Base-by-base conservation (phyloP, 2,329 filamentous ascomycete species). In the Drechslerella dactyloides region DNA sequence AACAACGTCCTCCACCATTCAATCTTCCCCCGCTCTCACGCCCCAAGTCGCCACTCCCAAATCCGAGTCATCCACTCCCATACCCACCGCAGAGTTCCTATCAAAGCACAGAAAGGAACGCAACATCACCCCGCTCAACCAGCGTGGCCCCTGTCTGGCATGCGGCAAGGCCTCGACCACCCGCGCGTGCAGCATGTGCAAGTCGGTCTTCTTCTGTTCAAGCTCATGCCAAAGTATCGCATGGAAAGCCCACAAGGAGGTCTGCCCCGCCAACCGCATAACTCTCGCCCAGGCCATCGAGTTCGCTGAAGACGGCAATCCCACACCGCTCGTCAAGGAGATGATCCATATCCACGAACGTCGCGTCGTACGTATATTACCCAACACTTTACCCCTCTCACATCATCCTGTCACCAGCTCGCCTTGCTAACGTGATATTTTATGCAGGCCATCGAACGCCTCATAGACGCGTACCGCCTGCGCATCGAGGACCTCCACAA, bases 161-260 rank as follows among this genome's bases (percentile, higher is more conserved):
- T 70, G 66, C n/a, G 66, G 66, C 7, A 48, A 52, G 11, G 10
- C 17, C 5, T 17, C 17, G 7, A 64, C 66, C 3, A 55, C 54
- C 19, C 59, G 56, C 3, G 44, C 55, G 1, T 70, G 66, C 37
- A 40, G 37, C 15, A 52, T 42, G 3, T 70, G 66, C 48, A 42
- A 60, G n/a, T 23, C 59, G 2, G 66, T 70, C 4, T 70, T 64
- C 40, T 70, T 40, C 40, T 70, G 66, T n/a, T 59, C 48, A 37
- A 48, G 42, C 35, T 44, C 52, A 17, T 70, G 66, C 50, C 60
- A 54, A 27, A 60, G 48, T 24, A 40, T 48, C 1, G 35, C 52
- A 1, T 40, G 48, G 42, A 57, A 51, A 21, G 59, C 54, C 23
- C 66, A 70, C 50, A 54, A 37, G 6, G 37, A 48, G 10, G 35